Conservation (phyloP, 371 early-diverging fungal genomes). For the Globomyces sp. region DNA sequence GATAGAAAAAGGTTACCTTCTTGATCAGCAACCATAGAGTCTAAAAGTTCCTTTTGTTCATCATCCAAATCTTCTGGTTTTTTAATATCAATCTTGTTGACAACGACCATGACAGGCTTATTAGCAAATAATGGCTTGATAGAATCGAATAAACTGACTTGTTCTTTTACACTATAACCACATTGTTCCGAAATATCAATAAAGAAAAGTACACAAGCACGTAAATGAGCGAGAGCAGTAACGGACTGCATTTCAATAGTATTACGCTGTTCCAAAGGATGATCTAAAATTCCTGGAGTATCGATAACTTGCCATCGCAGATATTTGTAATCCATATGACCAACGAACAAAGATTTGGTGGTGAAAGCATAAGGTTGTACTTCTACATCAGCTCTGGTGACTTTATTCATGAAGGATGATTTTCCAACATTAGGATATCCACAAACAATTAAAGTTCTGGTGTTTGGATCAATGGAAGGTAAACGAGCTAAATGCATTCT, state of each 20-base stretch:
- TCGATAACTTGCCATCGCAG: slow-evolving; percentile 99
- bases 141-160: slow-evolving; percentile 90
- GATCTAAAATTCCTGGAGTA: slow-evolving; percentile 99
- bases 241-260: slow-evolving; percentile 99
- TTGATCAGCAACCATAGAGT: slow-evolving; percentile 68
- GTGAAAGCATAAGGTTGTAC: slow-evolving; percentile 99
- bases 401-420: slow-evolving; percentile 99
- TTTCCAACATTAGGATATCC: slow-evolving; percentile 99
- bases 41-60: slow-evolving; percentile 72
- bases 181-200: slow-evolving; percentile 99
- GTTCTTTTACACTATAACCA: slow-evolving; percentile 97
- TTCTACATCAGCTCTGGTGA: slow-evolving; percentile 99
- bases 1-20: slow-evolving; percentile 27
- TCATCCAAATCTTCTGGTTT: slow-evolving; percentile 76
- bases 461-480: slow-evolving; percentile 99
- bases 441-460: slow-evolving; percentile 97
- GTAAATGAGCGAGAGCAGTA: slow-evolving; percentile 99
- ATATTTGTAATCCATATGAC: slow-evolving; percentile 99
- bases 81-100: slow-evolving; percentile 97
- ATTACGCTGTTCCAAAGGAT: slow-evolving; percentile 99
- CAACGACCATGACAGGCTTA: slow-evolving; percentile 95
- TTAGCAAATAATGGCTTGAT: slow-evolving; percentile 99
- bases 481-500: slow-evolving; percentile 98
- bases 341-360: slow-evolving; percentile 99
- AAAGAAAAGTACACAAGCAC: slow-evolving; percentile 98